phyloP scores from a whole-genome alignment of 495 filamentous ascomycete species.

The Clavariopsis aquatica region DNA sequence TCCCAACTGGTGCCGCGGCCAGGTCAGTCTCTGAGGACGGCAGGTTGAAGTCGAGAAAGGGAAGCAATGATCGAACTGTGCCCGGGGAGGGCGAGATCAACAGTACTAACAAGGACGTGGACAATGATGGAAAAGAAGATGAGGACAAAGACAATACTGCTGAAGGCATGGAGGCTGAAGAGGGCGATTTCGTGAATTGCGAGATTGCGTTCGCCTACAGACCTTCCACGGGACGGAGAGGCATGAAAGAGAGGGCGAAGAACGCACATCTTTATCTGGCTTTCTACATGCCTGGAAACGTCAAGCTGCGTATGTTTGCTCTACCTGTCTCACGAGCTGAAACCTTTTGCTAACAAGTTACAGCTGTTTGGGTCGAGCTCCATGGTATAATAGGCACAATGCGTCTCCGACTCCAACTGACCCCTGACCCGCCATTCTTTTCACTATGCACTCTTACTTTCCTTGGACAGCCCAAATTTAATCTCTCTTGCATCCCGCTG shows the following conservation, averaged over 20 bases:
- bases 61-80: conserved; percentile 55
- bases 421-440: conserved; percentile 72
- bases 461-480: conserved; percentile 74
- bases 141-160: conserved; percentile 49
- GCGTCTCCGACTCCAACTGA: conserved; percentile 65
- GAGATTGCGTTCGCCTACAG: conserved; percentile 72
- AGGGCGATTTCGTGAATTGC: conserved; percentile 71
- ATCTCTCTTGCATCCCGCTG: conserved; percentile 66
- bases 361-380: conserved; percentile 71
- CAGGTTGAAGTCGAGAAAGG: conserved; percentile 47
- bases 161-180: conserved; percentile 71
- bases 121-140: conserved; percentile 41
- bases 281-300: conserved; percentile 63
- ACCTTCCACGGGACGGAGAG: conserved; percentile 52
- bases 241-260: conserved; percentile 60
- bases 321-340: background rate
- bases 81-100: conserved; percentile 48
- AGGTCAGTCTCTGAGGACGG: conserved; percentile 59
- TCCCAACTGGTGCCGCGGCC: conserved; percentile 64
- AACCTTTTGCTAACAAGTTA: conserved; percentile 21
- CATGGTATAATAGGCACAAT: conserved; percentile 65
- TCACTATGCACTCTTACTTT: conserved; percentile 68
- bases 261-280: conserved; percentile 69
- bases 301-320: conserved; percentile 53
- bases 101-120: conserved; percentile 37